These are phyloP conservation scores for Citrus medica DNA, from an alignment of 345 rosid species.

Conservation along the genomic window DNA sequence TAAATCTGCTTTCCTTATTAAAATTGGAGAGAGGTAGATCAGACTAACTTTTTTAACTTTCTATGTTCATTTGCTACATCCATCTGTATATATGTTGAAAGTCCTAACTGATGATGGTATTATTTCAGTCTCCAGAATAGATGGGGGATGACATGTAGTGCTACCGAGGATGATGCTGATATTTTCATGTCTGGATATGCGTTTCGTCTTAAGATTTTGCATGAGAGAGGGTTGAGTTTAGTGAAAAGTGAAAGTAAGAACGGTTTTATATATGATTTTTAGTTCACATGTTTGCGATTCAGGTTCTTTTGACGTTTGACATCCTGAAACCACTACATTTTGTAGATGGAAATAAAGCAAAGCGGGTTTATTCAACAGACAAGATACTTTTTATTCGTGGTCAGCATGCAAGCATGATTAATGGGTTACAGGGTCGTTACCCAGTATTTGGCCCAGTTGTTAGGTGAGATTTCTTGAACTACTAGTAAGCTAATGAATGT, in stretches of 20 bases:
- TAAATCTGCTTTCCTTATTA: conserved; percentile 78
- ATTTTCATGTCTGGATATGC: conserved; percentile 74
- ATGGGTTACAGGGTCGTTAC: conserved; percentile 67
- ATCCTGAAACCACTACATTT: conserved; percentile 13
- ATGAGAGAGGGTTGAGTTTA: conserved; percentile 85
- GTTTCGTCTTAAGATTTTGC: conserved; percentile 81
- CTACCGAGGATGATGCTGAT: conserved; percentile 73
- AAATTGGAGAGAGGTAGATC: conserved; percentile 84
- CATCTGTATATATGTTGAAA: not conserved
- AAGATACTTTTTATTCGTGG: conserved; percentile 61
- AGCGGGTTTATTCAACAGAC: conserved; percentile 58
- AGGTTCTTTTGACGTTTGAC: conserved; percentile 14
- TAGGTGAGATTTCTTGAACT: conserved; percentile 39
- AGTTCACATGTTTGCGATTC: not conserved
- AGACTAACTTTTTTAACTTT: conserved; percentile 13
- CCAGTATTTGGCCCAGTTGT: conserved; percentile 73
- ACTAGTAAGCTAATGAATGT: conserved; percentile 6
- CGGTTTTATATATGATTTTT: conserved; percentile 17
- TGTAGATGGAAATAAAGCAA: conserved; percentile 56
- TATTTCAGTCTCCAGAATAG: conserved; percentile 63
- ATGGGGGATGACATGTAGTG: conserved; percentile 67
- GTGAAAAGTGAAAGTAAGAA: conserved; percentile 69
- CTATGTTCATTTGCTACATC: not conserved
- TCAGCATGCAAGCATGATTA: conserved; percentile 96
- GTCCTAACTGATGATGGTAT: conserved; percentile 15